Base-by-base conservation (phyloP, 352 stramenopile species). In the Globisporangium viniferum region DNA sequence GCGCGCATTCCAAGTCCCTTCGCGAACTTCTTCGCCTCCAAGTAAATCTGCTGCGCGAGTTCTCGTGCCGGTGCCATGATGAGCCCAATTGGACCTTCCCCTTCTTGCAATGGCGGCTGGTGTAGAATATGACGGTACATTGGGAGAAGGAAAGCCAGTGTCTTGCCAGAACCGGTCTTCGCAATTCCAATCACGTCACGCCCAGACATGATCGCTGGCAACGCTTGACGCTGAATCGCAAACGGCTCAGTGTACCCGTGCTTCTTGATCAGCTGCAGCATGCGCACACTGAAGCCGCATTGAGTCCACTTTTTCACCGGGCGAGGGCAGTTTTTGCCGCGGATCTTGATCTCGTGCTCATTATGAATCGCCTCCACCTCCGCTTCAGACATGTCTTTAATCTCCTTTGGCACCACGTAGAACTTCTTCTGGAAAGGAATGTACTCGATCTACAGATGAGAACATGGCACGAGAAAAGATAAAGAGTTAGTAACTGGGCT, bases 151-250 rank as follows among this genome's bases (percentile, higher is more conserved):
- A 97, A 97, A n/a, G 90, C 91, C 8, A 97, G 73, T 1, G 90
- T 97, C 69, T 97, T 97, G 55, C 90, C 90, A 1, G 90, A 98
- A 9, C 96, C 96, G n/a, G 96, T 99, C 75, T 99, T 99, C 7
- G 98, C 98, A 68, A 99, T 98, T 15, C 96, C 98, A 72, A 99
- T 99, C 2, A 99, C 94, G 78, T 99, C 98, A 44, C 98, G 84
- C 15, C 98, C 98, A 0, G 91, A 94, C 98, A 99, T 99, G 69
- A 99, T 98, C 20, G 95, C 97, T 36, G 98, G 98, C 22, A 99
- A 73, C 4, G 93, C 89, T 76, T 99, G 97, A 27, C 93, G 88
- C 73, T 99, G 98, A 64, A 99, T 98, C 0, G 97, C 88, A 77
- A 99, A 99, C 3, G 98, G 98, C 59, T 97, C 89, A 3, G 80